phyloP scores from a whole-genome alignment of 2,329 filamentous ascomycete genomes.

The Fusarium praegraminearum region DNA sequence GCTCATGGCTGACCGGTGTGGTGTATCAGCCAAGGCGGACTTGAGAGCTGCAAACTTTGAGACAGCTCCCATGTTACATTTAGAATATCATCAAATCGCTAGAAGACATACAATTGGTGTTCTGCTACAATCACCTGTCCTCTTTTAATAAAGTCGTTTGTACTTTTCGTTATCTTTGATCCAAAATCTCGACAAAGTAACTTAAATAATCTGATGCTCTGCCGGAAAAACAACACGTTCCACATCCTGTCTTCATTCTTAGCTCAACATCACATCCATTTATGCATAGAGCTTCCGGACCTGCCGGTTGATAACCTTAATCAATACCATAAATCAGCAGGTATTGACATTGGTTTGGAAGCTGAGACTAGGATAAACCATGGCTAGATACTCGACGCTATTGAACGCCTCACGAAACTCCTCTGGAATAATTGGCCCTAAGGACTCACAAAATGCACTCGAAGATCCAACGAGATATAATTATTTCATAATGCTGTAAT shows the following conservation, averaged over 20 bases:
- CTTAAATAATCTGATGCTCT: not conserved
- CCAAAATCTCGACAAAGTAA: not conserved
- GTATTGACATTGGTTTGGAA: not conserved
- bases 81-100: not conserved
- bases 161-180: too few species aligned
- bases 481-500: not conserved
- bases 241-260: not conserved
- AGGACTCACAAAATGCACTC: not conserved
- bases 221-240: not conserved
- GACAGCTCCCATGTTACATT: not conserved
- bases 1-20: not conserved
- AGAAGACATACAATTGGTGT: not conserved
- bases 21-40: not conserved
- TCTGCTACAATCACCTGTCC: too few species aligned
- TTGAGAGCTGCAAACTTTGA: not conserved
- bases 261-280: not conserved
- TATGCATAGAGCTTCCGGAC: not conserved
- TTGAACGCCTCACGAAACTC: not conserved
- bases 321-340: not conserved
- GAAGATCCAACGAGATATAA: not conserved
- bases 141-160: not conserved
- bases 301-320: not conserved
- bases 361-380: not conserved
- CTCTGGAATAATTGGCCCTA: not conserved
- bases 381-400: not conserved